Percentiles rank a stretch among this genome's conserved stretches.
Evolutionary conservation across 2,329 filamentous ascomycete genomes (phyloP).

Genomic region (Aureobasidium sp.): DNA sequence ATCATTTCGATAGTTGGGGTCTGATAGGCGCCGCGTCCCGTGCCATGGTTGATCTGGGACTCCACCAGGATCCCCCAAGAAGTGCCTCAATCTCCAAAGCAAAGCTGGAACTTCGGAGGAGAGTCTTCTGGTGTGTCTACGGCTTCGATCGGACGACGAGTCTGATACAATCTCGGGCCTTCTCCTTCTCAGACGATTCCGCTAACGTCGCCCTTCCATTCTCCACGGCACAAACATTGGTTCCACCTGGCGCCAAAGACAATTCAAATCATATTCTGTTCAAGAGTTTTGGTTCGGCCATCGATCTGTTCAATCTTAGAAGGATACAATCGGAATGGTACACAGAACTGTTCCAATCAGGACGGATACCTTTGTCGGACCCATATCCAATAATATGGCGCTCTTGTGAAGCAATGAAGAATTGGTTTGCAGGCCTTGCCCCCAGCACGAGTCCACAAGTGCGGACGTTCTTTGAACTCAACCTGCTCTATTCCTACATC

Average conservation of each 20-base stretch:
- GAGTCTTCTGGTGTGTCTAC: constrained; percentile 87
- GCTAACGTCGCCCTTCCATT: constrained; percentile 72
- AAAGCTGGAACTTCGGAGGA: constrained; percentile 68
- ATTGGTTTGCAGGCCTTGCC: constrained; percentile 76
- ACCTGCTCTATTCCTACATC: constrained; percentile 84
- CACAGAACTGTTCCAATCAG: constrained; percentile 76
- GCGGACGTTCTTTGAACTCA: constrained; percentile 73
- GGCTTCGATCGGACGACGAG: constrained; percentile 84
- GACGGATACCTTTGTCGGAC: constrained; percentile 60
- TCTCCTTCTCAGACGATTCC: constrained; percentile 89
- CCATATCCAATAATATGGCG: constrained; percentile 67
- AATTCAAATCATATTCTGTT: constrained; percentile 44
- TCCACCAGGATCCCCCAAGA: constrained; percentile 82
- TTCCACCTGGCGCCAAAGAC: constrained; percentile 18
- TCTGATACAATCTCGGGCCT: constrained; percentile 77
- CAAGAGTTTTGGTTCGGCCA: constrained; percentile 59
- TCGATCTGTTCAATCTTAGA: constrained; percentile 76
- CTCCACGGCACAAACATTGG: constrained; percentile 30
- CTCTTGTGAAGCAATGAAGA: constrained; percentile 66
- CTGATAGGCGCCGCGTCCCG: constrained; percentile 84
- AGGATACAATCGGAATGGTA: constrained; percentile 84
- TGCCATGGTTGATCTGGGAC: constrained; percentile 79
- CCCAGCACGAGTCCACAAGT: constrained; percentile 57
- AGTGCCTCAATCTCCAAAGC: constrained; percentile 61
- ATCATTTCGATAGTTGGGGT: constrained; percentile 91